These are phyloP conservation scores for Diaporthe capsici DNA, from an alignment of 2,329 filamentous ascomycete species.

Conservation along the genomic window DNA sequence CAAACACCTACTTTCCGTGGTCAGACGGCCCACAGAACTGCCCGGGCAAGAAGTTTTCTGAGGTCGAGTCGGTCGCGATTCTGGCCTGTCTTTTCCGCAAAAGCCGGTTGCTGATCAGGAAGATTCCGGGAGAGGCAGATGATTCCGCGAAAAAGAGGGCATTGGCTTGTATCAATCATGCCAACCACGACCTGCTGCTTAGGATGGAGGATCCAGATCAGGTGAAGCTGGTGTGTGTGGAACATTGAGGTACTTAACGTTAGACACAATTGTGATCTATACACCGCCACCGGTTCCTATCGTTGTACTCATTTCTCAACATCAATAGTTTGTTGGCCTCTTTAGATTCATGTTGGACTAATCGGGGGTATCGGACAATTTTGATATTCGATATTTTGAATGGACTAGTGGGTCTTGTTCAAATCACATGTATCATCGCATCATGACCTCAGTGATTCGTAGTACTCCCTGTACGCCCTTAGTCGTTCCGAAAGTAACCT, in stretches of 20 bases:
- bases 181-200: not conserved
- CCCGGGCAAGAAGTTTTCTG: slow-evolving; percentile 51
- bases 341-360: too few species aligned
- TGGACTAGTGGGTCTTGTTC: too few species aligned
- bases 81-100: slow-evolving; percentile 47
- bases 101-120: slow-evolving; percentile 44
- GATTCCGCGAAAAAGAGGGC: slow-evolving; percentile 42
- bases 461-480: too few species aligned
- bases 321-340: too few species aligned
- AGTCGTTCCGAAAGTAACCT: too few species aligned
- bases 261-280: too few species aligned
- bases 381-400: too few species aligned
- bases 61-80: slow-evolving; percentile 51
- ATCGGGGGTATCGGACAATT: too few species aligned
- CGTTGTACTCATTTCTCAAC: too few species aligned
- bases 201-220: slow-evolving; percentile 8
- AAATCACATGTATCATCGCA: too few species aligned
- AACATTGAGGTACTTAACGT: not conserved
- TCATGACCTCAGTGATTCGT: not conserved
- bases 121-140: slow-evolving; percentile 41
- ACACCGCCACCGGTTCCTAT: too few species aligned
- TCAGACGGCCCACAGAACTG: slow-evolving; percentile 50
- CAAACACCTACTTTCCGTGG: slow-evolving; percentile 47
- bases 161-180: slow-evolving; percentile 43
- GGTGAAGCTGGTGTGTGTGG: not conserved